Conservation (phyloP, 1,139 yeast genomes). For the Debaryomycetaceae sp. region DNA sequence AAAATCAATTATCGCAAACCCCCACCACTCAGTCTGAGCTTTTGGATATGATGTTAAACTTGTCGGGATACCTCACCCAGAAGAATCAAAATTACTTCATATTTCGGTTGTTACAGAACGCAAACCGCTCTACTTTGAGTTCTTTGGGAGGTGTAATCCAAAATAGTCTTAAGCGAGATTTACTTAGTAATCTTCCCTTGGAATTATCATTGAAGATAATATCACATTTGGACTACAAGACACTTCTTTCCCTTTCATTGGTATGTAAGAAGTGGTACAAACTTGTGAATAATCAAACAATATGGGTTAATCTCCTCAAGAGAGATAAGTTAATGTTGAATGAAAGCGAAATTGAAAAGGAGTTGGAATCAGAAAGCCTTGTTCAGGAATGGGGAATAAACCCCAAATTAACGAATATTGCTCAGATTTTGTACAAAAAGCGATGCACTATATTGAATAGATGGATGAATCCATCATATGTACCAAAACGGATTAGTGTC, state of each 20-base stretch:
- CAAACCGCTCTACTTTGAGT: slow-evolving; percentile 68
- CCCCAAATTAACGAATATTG: slow-evolving; percentile 23
- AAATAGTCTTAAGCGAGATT: slow-evolving; percentile 66
- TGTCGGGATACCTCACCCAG: slow-evolving; percentile 35
- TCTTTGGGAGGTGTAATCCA: slow-evolving; percentile 59
- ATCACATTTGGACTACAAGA: slow-evolving; percentile 57
- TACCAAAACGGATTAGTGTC: slow-evolving; percentile 68
- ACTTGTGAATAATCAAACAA: slow-evolving; percentile 54
- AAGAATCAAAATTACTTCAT: slow-evolving; percentile 46
- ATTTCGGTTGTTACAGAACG: slow-evolving; percentile 61
- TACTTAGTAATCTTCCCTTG: slow-evolving; percentile 66
- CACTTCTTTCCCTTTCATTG: slow-evolving; percentile 58
- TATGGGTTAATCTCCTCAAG: slow-evolving; percentile 58
- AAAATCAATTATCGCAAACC: slow-evolving; percentile 21
- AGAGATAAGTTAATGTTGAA: slow-evolving; percentile 50
- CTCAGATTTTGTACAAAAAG: slow-evolving; percentile 63
- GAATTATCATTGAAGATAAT: slow-evolving; percentile 77
- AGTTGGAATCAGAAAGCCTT: slow-evolving; percentile 27
- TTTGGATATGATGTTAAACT: slow-evolving; percentile 30
- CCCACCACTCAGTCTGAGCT: slow-evolving; percentile 44
- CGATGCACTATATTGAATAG: slow-evolving; percentile 62
- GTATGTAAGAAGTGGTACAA: slow-evolving; percentile 73
- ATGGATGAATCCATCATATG: slow-evolving; percentile 79
- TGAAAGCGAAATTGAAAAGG: slow-evolving; percentile 32
- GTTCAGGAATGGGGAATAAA: slow-evolving; percentile 31